These are phyloP conservation scores for Poronia punctata DNA, from an alignment of 495 filamentous ascomycete genomes.

Conservation along the genomic window DNA sequence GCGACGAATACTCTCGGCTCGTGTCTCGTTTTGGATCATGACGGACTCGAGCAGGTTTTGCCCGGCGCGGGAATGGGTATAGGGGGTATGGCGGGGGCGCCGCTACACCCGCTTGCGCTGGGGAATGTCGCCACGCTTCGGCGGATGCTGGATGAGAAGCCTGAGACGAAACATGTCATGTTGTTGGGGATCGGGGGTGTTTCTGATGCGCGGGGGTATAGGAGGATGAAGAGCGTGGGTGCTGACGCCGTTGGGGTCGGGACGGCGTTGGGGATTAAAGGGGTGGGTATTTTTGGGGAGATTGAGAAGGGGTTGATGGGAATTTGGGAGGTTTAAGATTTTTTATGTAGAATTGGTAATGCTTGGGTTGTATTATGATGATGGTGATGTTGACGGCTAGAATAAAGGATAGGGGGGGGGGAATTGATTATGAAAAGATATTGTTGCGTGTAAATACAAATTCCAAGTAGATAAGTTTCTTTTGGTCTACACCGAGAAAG, in stretches of 20 bases:
- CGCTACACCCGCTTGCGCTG: conserved; percentile 64
- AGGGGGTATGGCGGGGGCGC: conserved; percentile 59
- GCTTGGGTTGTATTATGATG: no score
- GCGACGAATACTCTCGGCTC: conserved; percentile 66
- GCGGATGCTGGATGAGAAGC: conserved; percentile 41
- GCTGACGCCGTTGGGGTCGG: conserved; percentile 56
- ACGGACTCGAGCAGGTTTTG: conserved; percentile 11
- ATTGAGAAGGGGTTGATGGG: conserved; percentile 31
- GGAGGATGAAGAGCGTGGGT: conserved; percentile 56
- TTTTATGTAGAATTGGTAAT: no score
- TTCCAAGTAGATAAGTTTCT: no score
- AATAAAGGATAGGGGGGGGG: no score
- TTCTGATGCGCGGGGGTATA: conserved; percentile 47
- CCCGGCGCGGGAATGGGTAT: conserved; percentile 45
- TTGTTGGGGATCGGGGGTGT: conserved; percentile 67
- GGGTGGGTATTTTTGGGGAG: conserved; percentile 51
- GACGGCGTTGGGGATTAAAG: conserved; percentile 55
- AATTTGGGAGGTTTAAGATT: neutral
- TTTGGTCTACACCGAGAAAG: no score
- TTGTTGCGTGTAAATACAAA: no score
- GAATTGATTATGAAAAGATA: no score
- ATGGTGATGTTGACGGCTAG: no score
- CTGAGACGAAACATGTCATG: conserved; percentile 30
- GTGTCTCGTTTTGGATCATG: conserved; percentile 44
- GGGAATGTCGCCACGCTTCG: conserved; percentile 61